Evolutionary conservation across 805 yeast genomes (phyloP).

Genomic region (Candida sithepensis): DNA sequence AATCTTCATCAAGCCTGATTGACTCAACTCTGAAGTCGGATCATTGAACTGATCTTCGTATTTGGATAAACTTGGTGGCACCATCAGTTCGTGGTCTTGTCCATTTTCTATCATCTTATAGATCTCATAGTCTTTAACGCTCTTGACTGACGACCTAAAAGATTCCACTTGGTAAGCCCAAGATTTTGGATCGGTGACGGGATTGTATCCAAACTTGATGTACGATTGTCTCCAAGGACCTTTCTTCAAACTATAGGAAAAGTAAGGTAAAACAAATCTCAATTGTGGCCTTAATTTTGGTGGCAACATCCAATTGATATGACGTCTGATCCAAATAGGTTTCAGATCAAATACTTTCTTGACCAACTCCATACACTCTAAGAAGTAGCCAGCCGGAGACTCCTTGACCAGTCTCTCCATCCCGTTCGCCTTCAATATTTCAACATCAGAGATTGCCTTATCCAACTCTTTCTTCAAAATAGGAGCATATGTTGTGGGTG

Average conservation of each 20-base stretch:
- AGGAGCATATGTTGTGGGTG: conserved; percentile 49
- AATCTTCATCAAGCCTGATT: conserved; percentile 22
- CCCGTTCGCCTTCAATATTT: conserved; percentile 24
- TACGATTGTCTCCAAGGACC: conserved; percentile 96
- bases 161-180: conserved; percentile 81
- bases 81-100: conserved; percentile 21
- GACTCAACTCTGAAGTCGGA: conserved; percentile 19
- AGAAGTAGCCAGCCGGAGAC: conserved; percentile 32
- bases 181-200: conserved; percentile 49
- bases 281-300: conserved; percentile 41
- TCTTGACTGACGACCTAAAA: conserved; percentile 47
- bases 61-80: conserved; percentile 24
- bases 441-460: conserved; percentile 32
- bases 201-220: conserved; percentile 76
- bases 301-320: conserved; percentile 56
- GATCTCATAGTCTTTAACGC: conserved; percentile 22
- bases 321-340: conserved; percentile 85
- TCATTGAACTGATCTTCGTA: conserved; percentile 19
- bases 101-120: conserved; percentile 21
- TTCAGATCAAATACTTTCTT: conserved; percentile 55
- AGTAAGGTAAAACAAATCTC: conserved; percentile 78
- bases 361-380: conserved; percentile 43
- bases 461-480: conserved; percentile 45
- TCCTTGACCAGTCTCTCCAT: conserved; percentile 22
- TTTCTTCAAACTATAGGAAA: conserved; percentile 73